Percentiles rank a stretch among this genome's conserved stretches.
These are phyloP conservation scores for Cynanchum wilfordii DNA, from an alignment of 257 asterid species.

Conservation along the genomic window DNA sequence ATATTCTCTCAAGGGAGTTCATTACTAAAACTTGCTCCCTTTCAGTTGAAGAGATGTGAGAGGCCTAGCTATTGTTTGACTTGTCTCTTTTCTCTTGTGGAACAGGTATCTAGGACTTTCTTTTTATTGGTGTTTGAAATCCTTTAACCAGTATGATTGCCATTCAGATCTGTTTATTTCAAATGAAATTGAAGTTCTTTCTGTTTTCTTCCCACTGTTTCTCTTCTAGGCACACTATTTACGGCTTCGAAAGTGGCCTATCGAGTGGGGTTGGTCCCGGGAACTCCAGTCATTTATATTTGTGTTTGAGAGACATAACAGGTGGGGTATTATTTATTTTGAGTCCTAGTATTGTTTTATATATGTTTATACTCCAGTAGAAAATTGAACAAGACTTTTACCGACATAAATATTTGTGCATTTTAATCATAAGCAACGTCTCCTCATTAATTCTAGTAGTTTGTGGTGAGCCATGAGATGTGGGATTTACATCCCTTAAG, in stretches of 20 bases:
- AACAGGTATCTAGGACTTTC: slow-evolving; percentile 56
- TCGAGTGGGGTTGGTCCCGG: slow-evolving; percentile 99
- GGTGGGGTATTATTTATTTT: slow-evolving; percentile 33
- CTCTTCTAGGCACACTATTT: slow-evolving; percentile 62
- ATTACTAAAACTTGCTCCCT: slow-evolving; percentile 44
- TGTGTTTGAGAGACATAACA: slow-evolving; percentile 86
- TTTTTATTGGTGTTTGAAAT: neutral
- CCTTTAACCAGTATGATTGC: neutral
- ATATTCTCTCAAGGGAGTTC: slow-evolving; percentile 61
- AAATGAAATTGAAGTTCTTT: neutral
- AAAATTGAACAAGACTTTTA: neutral
- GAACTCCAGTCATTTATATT: slow-evolving; percentile 91
- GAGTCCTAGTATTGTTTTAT: slow-evolving; percentile 4
- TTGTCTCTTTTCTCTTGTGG: slow-evolving; percentile 84
- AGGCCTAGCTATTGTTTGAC: slow-evolving; percentile 73
- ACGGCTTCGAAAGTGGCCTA: slow-evolving; percentile 77
- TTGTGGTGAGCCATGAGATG: neutral
- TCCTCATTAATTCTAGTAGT: neutral
- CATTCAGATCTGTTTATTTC: neutral
- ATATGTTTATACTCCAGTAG: neutral
- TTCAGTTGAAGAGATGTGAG: slow-evolving; percentile 52
- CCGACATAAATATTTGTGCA: neutral
- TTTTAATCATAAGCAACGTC: neutral
- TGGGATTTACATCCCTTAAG: neutral
- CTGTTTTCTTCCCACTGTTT: slow-evolving; percentile 1